Base-by-base conservation (phyloP, 177 flowering plant species). In the Vitis hybrid region DNA sequence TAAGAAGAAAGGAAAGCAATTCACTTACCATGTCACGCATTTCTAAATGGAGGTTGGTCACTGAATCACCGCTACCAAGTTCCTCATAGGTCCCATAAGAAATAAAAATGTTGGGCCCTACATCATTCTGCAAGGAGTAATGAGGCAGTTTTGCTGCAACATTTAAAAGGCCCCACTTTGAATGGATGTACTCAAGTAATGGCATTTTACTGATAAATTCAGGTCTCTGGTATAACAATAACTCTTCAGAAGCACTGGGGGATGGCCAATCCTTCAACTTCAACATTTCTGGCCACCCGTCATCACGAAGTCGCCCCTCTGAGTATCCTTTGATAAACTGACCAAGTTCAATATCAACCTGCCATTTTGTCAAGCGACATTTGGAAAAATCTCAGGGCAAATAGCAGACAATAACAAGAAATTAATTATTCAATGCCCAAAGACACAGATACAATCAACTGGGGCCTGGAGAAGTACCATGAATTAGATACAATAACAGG, bases 101-200 rank as follows among this genome's bases (percentile, higher is more conserved):
- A 65, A 95, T 83, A 62, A 75, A 81, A 68, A 95, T 77, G 77
- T 88, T 93, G 56, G 94, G 97, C 55, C 97, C 99, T 5, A 80
- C 90, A 75, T 93, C 97, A 84, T 86, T 84, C 78, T 90, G 97
- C 81, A 91, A 70, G 62, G 96, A 88, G 76, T 85, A 92, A 70
- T 88, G 94, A 51, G 98, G 98, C 81, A 94, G 67, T 74, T 90
- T 93, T 64, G 99, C 94, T 54, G 97, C 92, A 79, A 95, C 90
- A 81, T 95, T 95, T 57, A 95, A 80, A 77, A 95, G 84, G 68
- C 98, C 99, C 91, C 92, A 91, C 80, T 92, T 91, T 34, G 94
- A 90, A 85, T 95, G 99, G 56, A 93, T 87, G 73, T 83, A 95
- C 80, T 95, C 98, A 51, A 91, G 91, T 66, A 95, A 80, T 50